These are phyloP conservation scores for Bruguiera parviflora DNA, from an alignment of 345 rosid species.

Conservation along the genomic window DNA sequence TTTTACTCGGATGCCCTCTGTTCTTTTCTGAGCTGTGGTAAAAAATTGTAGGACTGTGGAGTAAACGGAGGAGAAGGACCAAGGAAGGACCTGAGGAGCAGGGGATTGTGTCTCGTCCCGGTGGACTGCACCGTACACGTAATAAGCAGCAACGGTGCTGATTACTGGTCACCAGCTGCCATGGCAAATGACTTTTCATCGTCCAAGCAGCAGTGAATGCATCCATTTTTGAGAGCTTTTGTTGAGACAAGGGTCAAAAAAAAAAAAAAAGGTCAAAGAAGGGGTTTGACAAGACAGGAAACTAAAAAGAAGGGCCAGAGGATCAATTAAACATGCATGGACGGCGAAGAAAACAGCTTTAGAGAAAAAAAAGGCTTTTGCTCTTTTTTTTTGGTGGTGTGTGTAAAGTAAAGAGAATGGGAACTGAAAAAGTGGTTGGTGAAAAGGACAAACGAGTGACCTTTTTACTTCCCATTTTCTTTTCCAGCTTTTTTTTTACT, in stretches of 20 bases:
- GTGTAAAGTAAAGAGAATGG: background rate
- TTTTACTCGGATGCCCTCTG: background rate
- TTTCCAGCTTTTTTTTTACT: no score
- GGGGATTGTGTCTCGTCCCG: constrained; percentile 82
- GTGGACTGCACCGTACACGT: constrained; percentile 58
- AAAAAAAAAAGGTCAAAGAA: background rate
- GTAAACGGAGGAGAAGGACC: constrained; percentile 33
- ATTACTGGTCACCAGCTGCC: constrained; percentile 81
- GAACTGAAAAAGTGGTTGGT: background rate
- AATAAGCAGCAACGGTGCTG: constrained; percentile 69
- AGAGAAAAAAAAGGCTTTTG: background rate
- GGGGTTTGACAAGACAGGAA: background rate
- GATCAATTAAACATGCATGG: no score
- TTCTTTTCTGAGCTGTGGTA: background rate
- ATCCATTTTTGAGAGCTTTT: background rate
- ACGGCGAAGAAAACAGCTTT: background rate
- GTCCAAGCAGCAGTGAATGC: constrained; percentile 4
- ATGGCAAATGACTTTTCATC: constrained; percentile 30
- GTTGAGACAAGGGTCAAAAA: background rate
- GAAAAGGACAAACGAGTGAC: no score
- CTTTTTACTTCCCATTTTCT: no score
- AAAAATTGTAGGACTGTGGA: constrained; percentile 36
- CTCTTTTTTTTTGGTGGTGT: background rate
- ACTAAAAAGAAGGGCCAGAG: background rate
- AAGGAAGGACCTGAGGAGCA: constrained; percentile 54